Conservation (phyloP, 352 stramenopile species). For the Phytopythium cucurbitacearum region DNA sequence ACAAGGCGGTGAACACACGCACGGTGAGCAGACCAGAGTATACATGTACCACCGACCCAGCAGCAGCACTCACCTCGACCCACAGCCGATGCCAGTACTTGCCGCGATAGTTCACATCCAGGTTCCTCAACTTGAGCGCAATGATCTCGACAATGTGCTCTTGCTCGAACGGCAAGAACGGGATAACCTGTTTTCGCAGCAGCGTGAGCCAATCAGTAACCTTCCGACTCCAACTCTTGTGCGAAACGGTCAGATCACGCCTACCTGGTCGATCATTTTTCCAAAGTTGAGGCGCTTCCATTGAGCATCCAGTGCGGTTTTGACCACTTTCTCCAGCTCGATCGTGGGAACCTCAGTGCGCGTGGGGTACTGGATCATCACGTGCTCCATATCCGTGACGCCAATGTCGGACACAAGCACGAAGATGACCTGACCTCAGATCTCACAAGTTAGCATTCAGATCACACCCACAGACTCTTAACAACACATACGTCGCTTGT, state of each 20-base stretch:
- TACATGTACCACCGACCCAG: not conserved
- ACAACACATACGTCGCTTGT: slow-evolving; percentile 54
- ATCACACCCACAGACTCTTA: slow-evolving; percentile 7
- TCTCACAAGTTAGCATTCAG: slow-evolving; percentile 5
- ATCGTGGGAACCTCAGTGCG: slow-evolving; percentile 57
- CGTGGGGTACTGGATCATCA: slow-evolving; percentile 80
- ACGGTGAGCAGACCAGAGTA: slow-evolving; percentile 3
- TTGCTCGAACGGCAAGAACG: slow-evolving; percentile 87
- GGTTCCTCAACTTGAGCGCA: slow-evolving; percentile 67
- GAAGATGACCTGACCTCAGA: slow-evolving; percentile 67
- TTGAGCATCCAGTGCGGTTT: slow-evolving; percentile 71
- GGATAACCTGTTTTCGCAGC: slow-evolving; percentile 57
- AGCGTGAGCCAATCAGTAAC: not conserved
- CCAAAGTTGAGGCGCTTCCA: slow-evolving; percentile 88
- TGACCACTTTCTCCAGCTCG: slow-evolving; percentile 72
- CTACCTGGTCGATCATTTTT: slow-evolving; percentile 85
- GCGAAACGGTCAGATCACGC: not conserved
- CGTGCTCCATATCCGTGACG: slow-evolving; percentile 73
- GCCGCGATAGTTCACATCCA: slow-evolving; percentile 69
- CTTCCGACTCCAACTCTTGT: not conserved
- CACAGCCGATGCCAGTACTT: slow-evolving; percentile 76
- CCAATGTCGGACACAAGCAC: slow-evolving; percentile 89
- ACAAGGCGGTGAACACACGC: not conserved
- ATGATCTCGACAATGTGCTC: slow-evolving; percentile 78
- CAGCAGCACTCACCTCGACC: slow-evolving; percentile 47